Evolutionary conservation across 805 yeast genomes (phyloP).

Genomic region (Schizosaccharomyces cryophilus): DNA sequence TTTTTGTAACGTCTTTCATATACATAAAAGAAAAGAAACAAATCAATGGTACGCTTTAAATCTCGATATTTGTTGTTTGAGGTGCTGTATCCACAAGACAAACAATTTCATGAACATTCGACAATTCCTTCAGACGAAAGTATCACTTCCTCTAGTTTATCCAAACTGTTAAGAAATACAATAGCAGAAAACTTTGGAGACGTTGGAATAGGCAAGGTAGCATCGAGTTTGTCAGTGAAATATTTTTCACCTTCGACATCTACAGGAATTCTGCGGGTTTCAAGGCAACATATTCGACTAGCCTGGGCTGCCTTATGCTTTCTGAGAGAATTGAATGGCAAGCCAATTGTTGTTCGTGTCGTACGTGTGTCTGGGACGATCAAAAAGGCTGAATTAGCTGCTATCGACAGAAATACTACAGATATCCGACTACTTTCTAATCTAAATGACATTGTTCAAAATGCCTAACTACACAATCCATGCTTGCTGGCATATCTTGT

Average conservation of each 20-base stretch:
- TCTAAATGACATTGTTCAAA: background rate
- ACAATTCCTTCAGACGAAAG: background rate
- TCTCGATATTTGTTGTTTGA: conserved; percentile 69
- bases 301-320: conserved; percentile 39
- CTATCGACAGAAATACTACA: background rate
- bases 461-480: background rate
- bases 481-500: background rate
- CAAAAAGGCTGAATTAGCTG: conserved; percentile 21
- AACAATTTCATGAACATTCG: background rate
- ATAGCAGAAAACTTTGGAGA: conserved; percentile 55
- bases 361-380: conserved; percentile 68
- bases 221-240: conserved; percentile 20
- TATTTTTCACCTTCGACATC: conserved; percentile 64
- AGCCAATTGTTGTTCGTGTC: conserved; percentile 30
- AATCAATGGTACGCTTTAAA: conserved; percentile 66
- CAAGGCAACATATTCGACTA: conserved; percentile 34
- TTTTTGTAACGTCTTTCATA: background rate
- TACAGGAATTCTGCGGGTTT: conserved; percentile 61
- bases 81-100: conserved; percentile 30
- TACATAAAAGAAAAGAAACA: background rate
- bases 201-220: conserved; percentile 30
- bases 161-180: conserved; percentile 21
- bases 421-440: background rate
- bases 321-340: conserved; percentile 23
- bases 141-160: background rate